Evolutionary conservation across 441 rosid genomes (phyloP), one percentile per base, ranked within the genome.

Genomic region (Adansonia madagascariensis): DNA sequence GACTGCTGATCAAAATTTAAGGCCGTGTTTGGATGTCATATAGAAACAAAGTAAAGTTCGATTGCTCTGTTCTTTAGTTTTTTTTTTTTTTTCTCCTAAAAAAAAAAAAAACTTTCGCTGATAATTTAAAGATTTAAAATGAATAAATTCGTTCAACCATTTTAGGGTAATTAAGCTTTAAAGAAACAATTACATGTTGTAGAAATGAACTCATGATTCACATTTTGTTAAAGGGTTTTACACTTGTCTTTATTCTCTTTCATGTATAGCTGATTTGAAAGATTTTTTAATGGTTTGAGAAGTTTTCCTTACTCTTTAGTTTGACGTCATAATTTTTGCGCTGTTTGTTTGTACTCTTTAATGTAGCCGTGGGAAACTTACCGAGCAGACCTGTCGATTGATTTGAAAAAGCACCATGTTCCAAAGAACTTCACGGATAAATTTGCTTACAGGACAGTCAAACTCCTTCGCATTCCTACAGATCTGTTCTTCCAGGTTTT

Each of bases 311-410:
- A 8, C 1, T 9, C 9, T 76, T 55, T 22, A 9, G 4, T 10
- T 60, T 31, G 15, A 17, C 17, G 41, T 8, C 8, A 12, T 55
- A 4, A 7, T 78, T 60, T 0, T 60, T 61, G 27, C 14, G 7
- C 22, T 77, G 22, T 53, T 56, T 9, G 53, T 52, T 27, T 70
- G 20, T 1, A 9, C 4, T 46, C 14, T 56, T 63, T 56, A n/a
- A 20, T 87, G 85, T 65, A 94, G 97, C 97, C 95, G 31, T 91
- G 97, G 97, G 97, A 92, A 70, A 80, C 91, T 10, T 87, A 88
- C 77, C 55, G 41, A 68, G 72, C 95, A 18, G 82, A 94, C 78
- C 31, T 78, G 62, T 84, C 93, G 0, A 90, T 92, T 24, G 97
- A 94, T 86, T 80, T 94, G 82, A 80, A 44, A 57, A 94, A 92